phyloP scores from a whole-genome alignment of 768 basidiomycete species.

The Trametes maxima region DNA sequence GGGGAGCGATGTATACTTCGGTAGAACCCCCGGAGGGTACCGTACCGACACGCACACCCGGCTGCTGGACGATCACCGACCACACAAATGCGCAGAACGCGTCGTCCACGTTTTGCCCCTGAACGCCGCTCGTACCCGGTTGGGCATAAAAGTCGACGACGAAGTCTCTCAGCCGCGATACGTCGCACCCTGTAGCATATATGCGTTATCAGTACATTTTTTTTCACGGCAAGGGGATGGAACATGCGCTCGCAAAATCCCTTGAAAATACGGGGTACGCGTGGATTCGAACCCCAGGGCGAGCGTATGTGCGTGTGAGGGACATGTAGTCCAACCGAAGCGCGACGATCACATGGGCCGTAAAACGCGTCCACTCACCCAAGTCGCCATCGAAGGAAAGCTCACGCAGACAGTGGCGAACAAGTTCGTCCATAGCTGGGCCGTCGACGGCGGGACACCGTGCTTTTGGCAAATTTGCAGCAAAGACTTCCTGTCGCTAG shows the following conservation, averaged over 20 bases:
- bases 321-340: neutral
- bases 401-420: constrained; percentile 83
- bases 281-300: constrained; percentile 34
- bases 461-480: neutral
- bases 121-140: constrained; percentile 35
- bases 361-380: constrained; percentile 54
- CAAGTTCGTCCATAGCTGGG: constrained; percentile 73
- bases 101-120: constrained; percentile 67
- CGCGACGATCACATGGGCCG: constrained; percentile 20
- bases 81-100: constrained; percentile 80
- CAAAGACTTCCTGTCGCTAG: no score
- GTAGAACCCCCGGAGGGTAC: constrained; percentile 60
- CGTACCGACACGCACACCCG: constrained; percentile 75
- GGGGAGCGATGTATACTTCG: constrained; percentile 81
- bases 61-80: constrained; percentile 75
- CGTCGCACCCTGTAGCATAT: constrained; percentile 61
- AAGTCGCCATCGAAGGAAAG: constrained; percentile 89
- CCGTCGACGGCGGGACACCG: neutral
- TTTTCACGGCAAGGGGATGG: neutral
- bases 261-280: constrained; percentile 17
- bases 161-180: constrained; percentile 71
- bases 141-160: constrained; percentile 65
- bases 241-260: neutral
- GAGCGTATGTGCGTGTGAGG: constrained; percentile 5
- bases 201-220: neutral